Evolutionary conservation across 768 basidiomycete genomes (phyloP).

Genomic region (Hortiboletus campestris): DNA sequence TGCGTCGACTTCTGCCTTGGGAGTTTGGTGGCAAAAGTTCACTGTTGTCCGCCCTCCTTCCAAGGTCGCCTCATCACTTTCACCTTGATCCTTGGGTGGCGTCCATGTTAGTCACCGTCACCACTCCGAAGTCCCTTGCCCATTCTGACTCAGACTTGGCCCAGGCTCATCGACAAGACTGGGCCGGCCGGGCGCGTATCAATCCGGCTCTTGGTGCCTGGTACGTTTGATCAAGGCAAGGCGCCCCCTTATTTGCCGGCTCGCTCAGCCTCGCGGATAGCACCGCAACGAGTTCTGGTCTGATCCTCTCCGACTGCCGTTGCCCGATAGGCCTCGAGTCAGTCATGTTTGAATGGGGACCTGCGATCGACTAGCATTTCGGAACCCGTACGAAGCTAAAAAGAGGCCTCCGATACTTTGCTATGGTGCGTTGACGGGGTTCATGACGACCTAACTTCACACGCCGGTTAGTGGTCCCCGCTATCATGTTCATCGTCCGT

Average conservation of each 20-base stretch:
- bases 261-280: background rate
- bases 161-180: background rate
- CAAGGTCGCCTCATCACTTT: background rate
- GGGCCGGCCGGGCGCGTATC: too few relatives aligned
- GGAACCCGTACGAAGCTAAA: background rate
- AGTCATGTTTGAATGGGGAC: background rate
- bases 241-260: background rate
- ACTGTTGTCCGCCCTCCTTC: too few relatives aligned
- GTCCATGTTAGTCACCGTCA: background rate
- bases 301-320: background rate
- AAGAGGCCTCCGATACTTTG: too few relatives aligned
- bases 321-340: background rate
- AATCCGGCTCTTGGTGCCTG: background rate
- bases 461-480: conserved; percentile 14
- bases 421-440: background rate
- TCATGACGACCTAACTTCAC: background rate
- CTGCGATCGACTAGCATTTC: too few relatives aligned
- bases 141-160: background rate
- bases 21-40: too few relatives aligned
- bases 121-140: background rate
- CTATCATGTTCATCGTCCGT: background rate
- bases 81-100: too few relatives aligned
- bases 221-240: background rate
- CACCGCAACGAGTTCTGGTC: background rate
- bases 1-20: background rate